Percentiles rank a stretch among this genome's conserved stretches.
These are phyloP conservation scores for Brachypodium distachyon DNA, from an alignment of 202 grass and related monocot species.

Conservation along the genomic window DNA sequence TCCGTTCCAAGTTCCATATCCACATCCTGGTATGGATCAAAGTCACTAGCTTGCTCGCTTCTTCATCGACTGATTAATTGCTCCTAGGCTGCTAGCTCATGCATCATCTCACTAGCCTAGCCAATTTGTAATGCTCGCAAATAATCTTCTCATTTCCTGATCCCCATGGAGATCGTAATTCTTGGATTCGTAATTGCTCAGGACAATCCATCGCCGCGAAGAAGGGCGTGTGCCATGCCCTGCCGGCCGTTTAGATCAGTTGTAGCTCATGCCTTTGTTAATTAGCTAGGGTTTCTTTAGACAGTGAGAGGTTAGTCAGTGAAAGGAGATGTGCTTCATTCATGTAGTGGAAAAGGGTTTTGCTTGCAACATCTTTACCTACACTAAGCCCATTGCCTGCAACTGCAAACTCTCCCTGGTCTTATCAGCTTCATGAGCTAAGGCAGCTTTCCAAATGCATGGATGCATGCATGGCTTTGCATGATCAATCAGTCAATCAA, in stretches of 20 bases:
- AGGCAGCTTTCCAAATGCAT: slow-evolving; percentile 21
- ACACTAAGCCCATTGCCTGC: neutral
- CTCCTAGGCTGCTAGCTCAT: neutral
- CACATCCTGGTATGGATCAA: slow-evolving; percentile 22
- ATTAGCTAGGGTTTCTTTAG: slow-evolving; percentile 44
- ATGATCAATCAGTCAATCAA: neutral
- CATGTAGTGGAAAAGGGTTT: slow-evolving; percentile 18
- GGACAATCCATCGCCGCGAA: slow-evolving; percentile 5
- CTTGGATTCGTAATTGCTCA: neutral
- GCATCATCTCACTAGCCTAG: neutral
- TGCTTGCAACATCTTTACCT: slow-evolving; percentile 22
- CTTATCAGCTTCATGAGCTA: slow-evolving; percentile 20
- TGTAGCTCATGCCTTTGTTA: slow-evolving; percentile 2
- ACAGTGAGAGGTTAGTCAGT: neutral
- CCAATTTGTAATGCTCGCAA: neutral
- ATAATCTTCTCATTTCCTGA: neutral
- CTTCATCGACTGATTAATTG: neutral
- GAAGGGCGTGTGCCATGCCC: too few relatives aligned
- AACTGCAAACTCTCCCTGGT: slow-evolving; percentile 2
- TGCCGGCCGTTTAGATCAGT: neutral
- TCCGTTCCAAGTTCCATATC: neutral
- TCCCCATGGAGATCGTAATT: neutral
- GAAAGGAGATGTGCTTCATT: neutral
- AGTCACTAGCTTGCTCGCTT: neutral
- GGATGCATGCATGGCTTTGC: slow-evolving; percentile 3